These are phyloP conservation scores for Mychonastes homosphaera DNA, from an alignment of 139 green algal species.

Conservation along the genomic window DNA sequence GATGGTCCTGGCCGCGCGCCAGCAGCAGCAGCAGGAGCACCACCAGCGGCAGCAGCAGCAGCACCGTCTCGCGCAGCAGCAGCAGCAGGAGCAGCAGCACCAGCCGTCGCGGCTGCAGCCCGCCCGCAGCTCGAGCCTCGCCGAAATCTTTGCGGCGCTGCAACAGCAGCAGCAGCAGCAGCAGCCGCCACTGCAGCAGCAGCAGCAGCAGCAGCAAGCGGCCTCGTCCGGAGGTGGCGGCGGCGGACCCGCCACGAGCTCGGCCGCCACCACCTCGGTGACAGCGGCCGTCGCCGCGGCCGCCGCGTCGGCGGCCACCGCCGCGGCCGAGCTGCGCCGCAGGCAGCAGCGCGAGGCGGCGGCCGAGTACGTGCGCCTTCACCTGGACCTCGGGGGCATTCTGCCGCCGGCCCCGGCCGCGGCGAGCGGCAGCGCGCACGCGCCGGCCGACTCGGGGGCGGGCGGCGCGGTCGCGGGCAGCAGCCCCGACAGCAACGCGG, in stretches of 20 bases:
- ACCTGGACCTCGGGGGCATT: neutral
- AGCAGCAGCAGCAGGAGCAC: neutral
- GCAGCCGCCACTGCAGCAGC: neutral
- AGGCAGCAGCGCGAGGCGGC: neutral
- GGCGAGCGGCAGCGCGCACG: too few relatives aligned
- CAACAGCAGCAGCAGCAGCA: neutral
- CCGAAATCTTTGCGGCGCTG: neutral
- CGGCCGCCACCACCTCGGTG: neutral
- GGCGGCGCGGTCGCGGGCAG: too few relatives aligned
- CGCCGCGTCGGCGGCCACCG: neutral
- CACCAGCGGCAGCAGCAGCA: neutral
- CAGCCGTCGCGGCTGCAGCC: neutral
- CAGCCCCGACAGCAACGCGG: too few relatives aligned
- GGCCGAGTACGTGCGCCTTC: neutral
- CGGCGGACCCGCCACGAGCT: neutral
- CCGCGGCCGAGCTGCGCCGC: neutral
- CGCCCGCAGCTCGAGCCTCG: neutral
- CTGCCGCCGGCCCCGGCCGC: neutral
- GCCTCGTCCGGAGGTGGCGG: neutral
- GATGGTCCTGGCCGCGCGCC: too few relatives aligned
- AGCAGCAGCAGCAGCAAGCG: neutral
- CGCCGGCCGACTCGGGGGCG: too few relatives aligned
- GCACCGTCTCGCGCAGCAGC: neutral
- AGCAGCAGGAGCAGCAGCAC: neutral
- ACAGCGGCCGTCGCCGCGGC: neutral